These are phyloP conservation scores for Daldinia loculata DNA, from an alignment of 495 filamentous ascomycete genomes.

Conservation along the genomic window DNA sequence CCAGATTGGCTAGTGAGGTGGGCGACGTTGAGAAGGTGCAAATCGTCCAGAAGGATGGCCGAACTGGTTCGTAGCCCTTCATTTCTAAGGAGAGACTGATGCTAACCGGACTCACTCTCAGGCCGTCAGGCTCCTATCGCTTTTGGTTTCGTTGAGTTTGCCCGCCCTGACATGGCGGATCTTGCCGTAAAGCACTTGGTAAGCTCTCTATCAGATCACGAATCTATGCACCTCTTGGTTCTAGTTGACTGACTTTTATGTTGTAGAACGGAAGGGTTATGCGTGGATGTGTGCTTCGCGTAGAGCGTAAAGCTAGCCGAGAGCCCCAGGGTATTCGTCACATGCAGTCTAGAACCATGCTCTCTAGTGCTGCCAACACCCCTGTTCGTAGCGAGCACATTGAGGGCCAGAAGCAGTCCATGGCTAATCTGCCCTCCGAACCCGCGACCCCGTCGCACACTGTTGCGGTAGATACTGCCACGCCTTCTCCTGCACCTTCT, in stretches of 20 bases:
- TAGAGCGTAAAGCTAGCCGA: slow-evolving; percentile 33
- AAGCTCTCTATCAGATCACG: slow-evolving; percentile 19
- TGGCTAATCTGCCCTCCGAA: background rate
- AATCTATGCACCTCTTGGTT: background rate
- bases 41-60: slow-evolving; percentile 51
- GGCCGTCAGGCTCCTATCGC: slow-evolving; percentile 41
- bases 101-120: slow-evolving; percentile 16
- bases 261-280: slow-evolving; percentile 17
- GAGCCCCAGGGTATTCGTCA: slow-evolving; percentile 15
- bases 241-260: slow-evolving; percentile 7
- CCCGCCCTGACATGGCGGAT: slow-evolving; percentile 46
- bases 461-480: background rate
- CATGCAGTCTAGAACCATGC: background rate
- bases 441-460: slow-evolving; percentile 13
- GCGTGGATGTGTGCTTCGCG: slow-evolving; percentile 16
- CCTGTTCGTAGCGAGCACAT: background rate
- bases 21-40: slow-evolving; percentile 54
- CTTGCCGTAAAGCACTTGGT: slow-evolving; percentile 49
- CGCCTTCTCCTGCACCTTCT: background rate
- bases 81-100: background rate
- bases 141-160: slow-evolving; percentile 67
- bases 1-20: slow-evolving; percentile 48
- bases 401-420: background rate
- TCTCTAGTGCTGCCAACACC: background rate
- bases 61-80: slow-evolving; percentile 45